These are phyloP conservation scores for Chloromonas sp. DNA, from an alignment of 163 green algal genomes.

Conservation along the genomic window DNA sequence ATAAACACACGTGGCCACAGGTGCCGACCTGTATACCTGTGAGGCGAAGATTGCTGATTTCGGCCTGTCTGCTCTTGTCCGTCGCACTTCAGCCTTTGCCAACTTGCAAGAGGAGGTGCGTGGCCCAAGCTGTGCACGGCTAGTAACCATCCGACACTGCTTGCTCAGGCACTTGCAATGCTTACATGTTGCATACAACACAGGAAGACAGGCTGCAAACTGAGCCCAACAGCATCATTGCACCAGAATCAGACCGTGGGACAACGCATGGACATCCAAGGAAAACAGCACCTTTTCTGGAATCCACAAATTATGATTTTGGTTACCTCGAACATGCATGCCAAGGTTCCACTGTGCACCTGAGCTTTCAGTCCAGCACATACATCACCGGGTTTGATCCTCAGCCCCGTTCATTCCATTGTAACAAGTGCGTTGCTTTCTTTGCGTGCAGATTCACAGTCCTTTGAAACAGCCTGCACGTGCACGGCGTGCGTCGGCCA, in stretches of 20 bases:
- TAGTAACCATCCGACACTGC: too few relatives aligned
- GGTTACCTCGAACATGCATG: too few relatives aligned
- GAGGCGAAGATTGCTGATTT: slow-evolving; percentile 7
- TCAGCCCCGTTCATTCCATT: not conserved
- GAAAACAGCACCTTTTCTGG: too few relatives aligned
- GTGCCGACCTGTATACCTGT: not conserved
- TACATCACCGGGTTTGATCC: not conserved
- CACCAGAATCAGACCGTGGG: too few relatives aligned
- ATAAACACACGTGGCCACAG: not conserved
- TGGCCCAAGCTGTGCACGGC: not conserved
- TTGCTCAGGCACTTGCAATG: too few relatives aligned
- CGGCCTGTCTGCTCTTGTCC: slow-evolving; percentile 1
- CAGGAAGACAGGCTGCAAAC: too few relatives aligned
- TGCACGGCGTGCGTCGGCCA: not conserved
- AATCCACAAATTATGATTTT: too few relatives aligned
- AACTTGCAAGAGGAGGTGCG: slow-evolving; percentile 1
- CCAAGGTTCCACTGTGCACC: too few relatives aligned
- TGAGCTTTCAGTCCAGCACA: too few relatives aligned
- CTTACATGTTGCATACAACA: too few relatives aligned
- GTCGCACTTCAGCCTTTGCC: not conserved
- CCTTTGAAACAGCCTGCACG: not conserved
- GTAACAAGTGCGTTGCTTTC: not conserved
- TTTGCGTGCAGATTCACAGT: not conserved
- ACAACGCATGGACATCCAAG: too few relatives aligned
- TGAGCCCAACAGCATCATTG: too few relatives aligned